phyloP scores from a whole-genome alignment of 257 asterid genomes.

The Anisodus tanguticus region DNA sequence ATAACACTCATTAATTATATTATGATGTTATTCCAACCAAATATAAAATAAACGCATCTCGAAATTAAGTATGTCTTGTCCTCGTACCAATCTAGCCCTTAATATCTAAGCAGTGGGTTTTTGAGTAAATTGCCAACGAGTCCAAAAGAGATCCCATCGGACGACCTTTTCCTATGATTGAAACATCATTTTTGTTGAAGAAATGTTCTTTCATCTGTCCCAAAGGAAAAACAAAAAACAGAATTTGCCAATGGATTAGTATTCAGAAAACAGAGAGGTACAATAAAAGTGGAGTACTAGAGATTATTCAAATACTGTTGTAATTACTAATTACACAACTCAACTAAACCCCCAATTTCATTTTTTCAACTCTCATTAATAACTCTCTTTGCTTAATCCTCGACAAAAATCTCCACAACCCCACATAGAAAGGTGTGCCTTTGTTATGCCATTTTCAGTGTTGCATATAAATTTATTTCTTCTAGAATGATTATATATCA shows the following conservation, averaged over 20 bases:
- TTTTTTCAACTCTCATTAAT: no score
- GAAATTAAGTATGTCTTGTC: no score
- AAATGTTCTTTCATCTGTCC: neutral
- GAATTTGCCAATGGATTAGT: neutral
- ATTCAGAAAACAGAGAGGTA: neutral
- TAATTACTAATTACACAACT: neutral
- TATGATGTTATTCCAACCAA: no score
- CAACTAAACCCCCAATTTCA: no score
- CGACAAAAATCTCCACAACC: neutral
- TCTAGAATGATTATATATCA: slow-evolving; percentile 47
- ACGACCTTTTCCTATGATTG: neutral
- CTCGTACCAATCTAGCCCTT: no score
- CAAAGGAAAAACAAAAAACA: no score
- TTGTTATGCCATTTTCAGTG: neutral
- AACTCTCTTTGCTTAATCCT: neutral
- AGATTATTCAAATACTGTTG: neutral
- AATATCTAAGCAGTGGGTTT: no score
- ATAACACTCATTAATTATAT: no score
- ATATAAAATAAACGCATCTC: no score
- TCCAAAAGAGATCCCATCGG: neutral
- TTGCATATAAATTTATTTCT: neutral
- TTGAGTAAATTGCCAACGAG: no score
- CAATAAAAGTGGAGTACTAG: no score
- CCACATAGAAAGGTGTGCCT: slow-evolving; percentile 15
- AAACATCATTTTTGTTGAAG: neutral